Conservation (phyloP, 2,329 filamentous ascomycete genomes). For the Camptophora hylomeconis region DNA sequence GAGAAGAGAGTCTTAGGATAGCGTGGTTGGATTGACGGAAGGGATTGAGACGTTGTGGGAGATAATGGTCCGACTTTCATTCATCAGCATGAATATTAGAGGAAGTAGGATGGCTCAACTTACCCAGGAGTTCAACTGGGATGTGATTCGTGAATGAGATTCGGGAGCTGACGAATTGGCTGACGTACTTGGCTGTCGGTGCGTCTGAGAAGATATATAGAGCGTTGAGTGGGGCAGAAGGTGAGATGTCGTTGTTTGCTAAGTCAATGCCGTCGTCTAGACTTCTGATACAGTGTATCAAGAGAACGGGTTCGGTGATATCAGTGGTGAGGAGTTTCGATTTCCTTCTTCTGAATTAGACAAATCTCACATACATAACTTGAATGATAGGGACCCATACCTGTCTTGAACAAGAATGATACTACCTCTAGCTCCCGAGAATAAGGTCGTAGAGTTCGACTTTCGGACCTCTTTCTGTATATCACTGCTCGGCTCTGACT, state of each 20-base stretch:
- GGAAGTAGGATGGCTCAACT: slow-evolving; percentile 26
- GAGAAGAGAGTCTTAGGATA: slow-evolving; percentile 35
- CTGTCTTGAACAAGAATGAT: slow-evolving; percentile 20
- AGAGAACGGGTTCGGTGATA: slow-evolving; percentile 28
- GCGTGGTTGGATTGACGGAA: slow-evolving; percentile 16
- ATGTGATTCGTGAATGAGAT: slow-evolving; percentile 45
- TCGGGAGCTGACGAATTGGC: slow-evolving; percentile 40
- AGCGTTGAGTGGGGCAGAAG: slow-evolving; percentile 26
- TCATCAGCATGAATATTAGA: slow-evolving; percentile 14
- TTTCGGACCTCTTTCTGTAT: not conserved
- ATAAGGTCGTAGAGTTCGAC: slow-evolving; percentile 19
- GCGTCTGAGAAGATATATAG: slow-evolving; percentile 41
- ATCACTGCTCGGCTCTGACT: too few species aligned
- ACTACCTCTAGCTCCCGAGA: slow-evolving; percentile 21
- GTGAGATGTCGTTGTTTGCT: slow-evolving; percentile 22
- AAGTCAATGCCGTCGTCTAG: slow-evolving; percentile 44
- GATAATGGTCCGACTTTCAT: slow-evolving; percentile 2
- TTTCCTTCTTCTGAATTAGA: too few species aligned
- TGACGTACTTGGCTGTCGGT: slow-evolving; percentile 43
- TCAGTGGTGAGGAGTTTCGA: slow-evolving; percentile 25
- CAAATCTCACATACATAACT: too few species aligned
- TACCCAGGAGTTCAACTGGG: slow-evolving; percentile 38
- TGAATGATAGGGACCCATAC: slow-evolving; percentile 11
- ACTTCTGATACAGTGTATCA: slow-evolving; percentile 35
- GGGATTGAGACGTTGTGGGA: slow-evolving; percentile 1